Base-by-base conservation (phyloP, 2,329 filamentous ascomycete genomes). In the Decorospora gaudefroyi region DNA sequence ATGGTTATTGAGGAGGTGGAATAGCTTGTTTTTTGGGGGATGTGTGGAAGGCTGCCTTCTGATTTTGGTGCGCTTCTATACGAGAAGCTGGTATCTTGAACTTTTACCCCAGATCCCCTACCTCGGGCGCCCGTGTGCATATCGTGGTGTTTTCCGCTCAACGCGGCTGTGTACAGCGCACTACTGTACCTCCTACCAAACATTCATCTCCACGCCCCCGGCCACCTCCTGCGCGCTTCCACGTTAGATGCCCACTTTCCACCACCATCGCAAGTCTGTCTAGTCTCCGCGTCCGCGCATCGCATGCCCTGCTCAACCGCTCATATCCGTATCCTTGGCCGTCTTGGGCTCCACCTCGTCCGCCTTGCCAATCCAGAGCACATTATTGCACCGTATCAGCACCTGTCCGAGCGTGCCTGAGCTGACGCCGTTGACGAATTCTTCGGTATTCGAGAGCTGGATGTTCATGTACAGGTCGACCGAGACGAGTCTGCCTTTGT, bases 391-490 rank as follows among this genome's bases (percentile, higher is more conserved):
- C 87, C 92, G 80, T 66, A 99, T 97, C 63, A 99, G 73, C 31
- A 99, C 91, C 74, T 96, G 87, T 5, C 93, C 93, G 56, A 99
- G 75, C 34, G 83, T 83, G 44, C 90, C 92, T 23, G 87, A 90
- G 70, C 84, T 85, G 80, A 95, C 88, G 59, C 89, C 86, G 68
- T 90, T 84, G 66, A 96, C 88, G 74, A 86, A 96, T 74, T 99
- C 93, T 74, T 96, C 88, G 37, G 92, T 91, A 63, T 87, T 86
- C 57, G 85, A 84, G 53, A 99, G 82, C 76, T 97, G 90, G 55
- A 99, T 85, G 77, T 99, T 99, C 92, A 99, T 97, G 78, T 99
- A 99, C 68, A 88, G 90, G 76, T 99, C 93, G 67, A 95, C 88
- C 63, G 87, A 92, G 67, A 96, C 88, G 52, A 99, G 83, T 57